Percentiles rank a stretch among this genome's conserved stretches.
These are phyloP conservation scores for Phytophthora fragariae DNA, from an alignment of 352 stramenopile genomes.

Conservation along the genomic window DNA sequence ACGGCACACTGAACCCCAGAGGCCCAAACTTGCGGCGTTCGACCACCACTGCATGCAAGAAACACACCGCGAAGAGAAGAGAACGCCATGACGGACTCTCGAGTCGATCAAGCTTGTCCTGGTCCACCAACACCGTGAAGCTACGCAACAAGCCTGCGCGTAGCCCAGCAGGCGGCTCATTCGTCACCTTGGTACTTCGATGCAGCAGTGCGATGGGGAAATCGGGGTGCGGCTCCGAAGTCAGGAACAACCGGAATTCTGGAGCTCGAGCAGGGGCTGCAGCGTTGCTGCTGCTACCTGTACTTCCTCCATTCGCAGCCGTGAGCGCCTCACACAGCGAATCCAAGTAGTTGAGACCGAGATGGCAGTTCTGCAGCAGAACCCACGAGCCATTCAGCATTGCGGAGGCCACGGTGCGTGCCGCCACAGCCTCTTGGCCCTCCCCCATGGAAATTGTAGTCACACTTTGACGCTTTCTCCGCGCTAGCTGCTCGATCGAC, in stretches of 20 bases:
- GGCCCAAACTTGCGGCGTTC: constrained; percentile 82
- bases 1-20: constrained; percentile 75
- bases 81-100: constrained; percentile 68
- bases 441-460: constrained; percentile 85
- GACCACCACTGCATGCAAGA: constrained; percentile 81
- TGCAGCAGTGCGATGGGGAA: constrained; percentile 82
- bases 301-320: constrained; percentile 22
- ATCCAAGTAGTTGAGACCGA: constrained; percentile 76
- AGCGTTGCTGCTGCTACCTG: constrained; percentile 11
- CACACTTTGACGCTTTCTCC: constrained; percentile 73
- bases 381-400: constrained; percentile 85
- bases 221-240: constrained; percentile 60
- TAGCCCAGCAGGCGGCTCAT: constrained; percentile 78
- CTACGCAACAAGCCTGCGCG: constrained; percentile 72
- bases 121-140: constrained; percentile 79
- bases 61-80: constrained; percentile 78
- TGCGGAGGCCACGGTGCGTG: constrained; percentile 58
- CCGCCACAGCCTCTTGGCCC: constrained; percentile 70
- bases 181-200: constrained; percentile 76
- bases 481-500: constrained; percentile 69
- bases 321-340: constrained; percentile 60
- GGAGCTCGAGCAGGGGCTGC: constrained; percentile 20
- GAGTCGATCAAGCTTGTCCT: constrained; percentile 83
- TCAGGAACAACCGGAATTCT: constrained; percentile 83
- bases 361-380: constrained; percentile 83